Base-by-base conservation (phyloP, 352 stramenopile species). In the Phytophthora litchii region DNA sequence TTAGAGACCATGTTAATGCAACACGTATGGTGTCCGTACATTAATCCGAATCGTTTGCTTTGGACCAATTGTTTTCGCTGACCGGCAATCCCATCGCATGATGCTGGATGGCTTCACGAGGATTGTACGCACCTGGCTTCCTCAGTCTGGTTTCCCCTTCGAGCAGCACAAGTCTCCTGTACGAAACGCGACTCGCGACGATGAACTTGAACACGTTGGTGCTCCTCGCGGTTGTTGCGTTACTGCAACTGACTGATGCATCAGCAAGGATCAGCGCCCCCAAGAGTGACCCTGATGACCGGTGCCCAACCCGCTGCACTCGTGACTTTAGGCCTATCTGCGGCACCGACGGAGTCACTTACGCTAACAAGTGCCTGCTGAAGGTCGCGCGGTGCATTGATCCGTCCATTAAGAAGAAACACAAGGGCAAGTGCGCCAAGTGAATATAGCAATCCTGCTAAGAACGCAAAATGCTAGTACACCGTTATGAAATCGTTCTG, bases 311-410 rank as follows among this genome's bases (percentile, higher is more conserved):
- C 3, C 44, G 14, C 31, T 62, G 59, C 50, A 38, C 35, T 1
- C 60, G 60, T 42, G 60, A 69, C 17, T 60, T 43, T 41, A 21
- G 19, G 2, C 61, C 61, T 7, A 40, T 57, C 17, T 57, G 50
- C 27, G 50, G 29, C 13, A 49, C 50, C 3, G 29, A 57, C 27
- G 50, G 50, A 35, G 12, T 49, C 27, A 47, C 37, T 19, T 47
- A 57, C 50, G 16, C 50, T 6, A 57, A 57, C 17, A 29, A 35
- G 19, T 57, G 50, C n/a, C 40, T 57, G 29, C 47, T 57, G 29
- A 40, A 57, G 23, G 50, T 57, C 12, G 50, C 23, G 3, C 25
- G 7, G 13, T 57, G 50, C 37, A 10, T 57, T n/a, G 10, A 57
- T 42, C 25, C 12, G 8, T 32, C 13, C 11, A n/a, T 57, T 17